Evolutionary conservation across 2,329 filamentous ascomycete species (phyloP).

Genomic region (Epicoccum sorghinum): DNA sequence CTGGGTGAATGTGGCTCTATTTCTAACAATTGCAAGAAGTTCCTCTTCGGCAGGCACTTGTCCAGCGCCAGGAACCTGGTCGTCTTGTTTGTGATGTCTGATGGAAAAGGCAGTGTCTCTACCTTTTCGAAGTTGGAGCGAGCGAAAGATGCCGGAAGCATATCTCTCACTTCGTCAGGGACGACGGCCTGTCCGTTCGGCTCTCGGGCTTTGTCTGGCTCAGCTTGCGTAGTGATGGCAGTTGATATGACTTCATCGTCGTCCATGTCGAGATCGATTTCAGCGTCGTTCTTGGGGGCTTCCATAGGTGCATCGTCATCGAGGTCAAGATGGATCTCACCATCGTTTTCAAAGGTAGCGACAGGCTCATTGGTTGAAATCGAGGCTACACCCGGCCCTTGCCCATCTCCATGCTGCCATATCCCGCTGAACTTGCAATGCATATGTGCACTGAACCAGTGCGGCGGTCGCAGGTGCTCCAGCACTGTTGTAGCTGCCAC

Average conservation of each 20-base stretch:
- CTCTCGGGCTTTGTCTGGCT: slow-evolving; percentile 15
- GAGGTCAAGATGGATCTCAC: slow-evolving; percentile 63
- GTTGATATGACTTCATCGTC: slow-evolving; percentile 27
- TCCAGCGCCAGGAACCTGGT: slow-evolving; percentile 90
- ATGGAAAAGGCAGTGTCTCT: slow-evolving; percentile 63
- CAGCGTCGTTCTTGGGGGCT: slow-evolving; percentile 39
- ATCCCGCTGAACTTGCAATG: slow-evolving; percentile 84
- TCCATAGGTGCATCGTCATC: slow-evolving; percentile 53
- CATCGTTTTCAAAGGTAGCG: slow-evolving; percentile 59
- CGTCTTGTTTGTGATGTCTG: slow-evolving; percentile 75
- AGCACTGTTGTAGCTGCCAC: slow-evolving; percentile 80
- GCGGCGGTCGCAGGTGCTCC: slow-evolving; percentile 77
- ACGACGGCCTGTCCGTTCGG: slow-evolving; percentile 48
- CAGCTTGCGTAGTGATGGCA: slow-evolving; percentile 11
- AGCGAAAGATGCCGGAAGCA: slow-evolving; percentile 78
- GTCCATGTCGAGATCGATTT: slow-evolving; percentile 52
- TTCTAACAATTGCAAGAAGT: slow-evolving; percentile 81
- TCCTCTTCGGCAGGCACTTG: slow-evolving; percentile 80
- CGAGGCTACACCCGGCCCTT: slow-evolving; percentile 32
- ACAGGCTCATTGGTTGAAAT: background rate
- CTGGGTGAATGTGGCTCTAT: slow-evolving; percentile 30
- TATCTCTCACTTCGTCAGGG: slow-evolving; percentile 69
- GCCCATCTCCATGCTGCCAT: slow-evolving; percentile 51
- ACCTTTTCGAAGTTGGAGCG: slow-evolving; percentile 25
- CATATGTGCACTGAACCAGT: slow-evolving; percentile 91